These are phyloP conservation scores for Neurospora tetraspora DNA, from an alignment of 495 filamentous ascomycete species.

Conservation along the genomic window DNA sequence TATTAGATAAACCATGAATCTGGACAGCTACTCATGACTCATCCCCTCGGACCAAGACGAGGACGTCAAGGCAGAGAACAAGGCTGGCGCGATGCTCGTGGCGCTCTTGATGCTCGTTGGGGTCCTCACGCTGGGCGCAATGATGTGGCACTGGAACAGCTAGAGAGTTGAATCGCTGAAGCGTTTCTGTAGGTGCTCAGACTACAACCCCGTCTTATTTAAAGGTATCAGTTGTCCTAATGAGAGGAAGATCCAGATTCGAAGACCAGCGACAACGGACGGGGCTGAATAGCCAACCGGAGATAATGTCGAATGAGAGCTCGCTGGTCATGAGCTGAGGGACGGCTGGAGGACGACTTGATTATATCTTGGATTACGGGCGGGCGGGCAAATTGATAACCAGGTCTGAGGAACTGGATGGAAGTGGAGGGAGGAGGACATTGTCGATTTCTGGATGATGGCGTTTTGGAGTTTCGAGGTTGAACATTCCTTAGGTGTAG, in stretches of 20 bases:
- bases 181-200: no score
- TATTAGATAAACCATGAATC: conserved; percentile 14
- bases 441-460: background rate
- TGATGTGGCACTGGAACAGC: background rate
- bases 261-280: background rate
- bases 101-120: conserved; percentile 2
- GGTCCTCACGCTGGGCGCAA: background rate
- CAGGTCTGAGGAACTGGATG: background rate
- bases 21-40: conserved; percentile 17
- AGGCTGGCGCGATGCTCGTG: conserved; percentile 1
- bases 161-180: background rate
- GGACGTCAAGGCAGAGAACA: background rate
- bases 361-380: background rate
- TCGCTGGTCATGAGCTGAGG: background rate
- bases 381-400: no score
- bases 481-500: no score
- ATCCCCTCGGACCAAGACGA: conserved; percentile 17
- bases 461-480: background rate
- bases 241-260: background rate
- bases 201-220: no score
- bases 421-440: background rate
- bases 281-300: background rate
- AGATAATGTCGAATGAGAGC: background rate
- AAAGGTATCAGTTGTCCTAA: no score
- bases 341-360: background rate